Percentiles rank a stretch among this genome's conserved stretches.
These are phyloP conservation scores for Peronospora destructor DNA, from an alignment of 352 stramenopile species.

Conservation along the genomic window DNA sequence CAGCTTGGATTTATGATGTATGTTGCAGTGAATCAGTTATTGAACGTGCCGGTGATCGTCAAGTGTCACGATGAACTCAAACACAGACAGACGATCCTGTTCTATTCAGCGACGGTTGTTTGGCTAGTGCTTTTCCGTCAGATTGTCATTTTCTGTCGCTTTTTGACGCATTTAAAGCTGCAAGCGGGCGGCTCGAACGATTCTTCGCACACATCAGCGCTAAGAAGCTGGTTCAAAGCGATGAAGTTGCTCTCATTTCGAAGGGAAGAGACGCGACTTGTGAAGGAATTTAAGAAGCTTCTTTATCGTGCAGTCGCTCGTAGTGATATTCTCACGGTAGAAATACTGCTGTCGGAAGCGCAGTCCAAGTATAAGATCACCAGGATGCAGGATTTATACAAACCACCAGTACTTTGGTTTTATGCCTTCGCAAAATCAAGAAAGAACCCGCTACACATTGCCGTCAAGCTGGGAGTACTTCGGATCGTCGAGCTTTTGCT, in stretches of 20 bases:
- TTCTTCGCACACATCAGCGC: constrained; percentile 50
- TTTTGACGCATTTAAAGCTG: constrained; percentile 68
- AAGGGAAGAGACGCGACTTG: constrained; percentile 24
- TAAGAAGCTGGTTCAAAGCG: constrained; percentile 39
- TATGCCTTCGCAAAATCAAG: constrained; percentile 54
- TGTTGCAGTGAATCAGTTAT: constrained; percentile 36
- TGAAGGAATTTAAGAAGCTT: constrained; percentile 51
- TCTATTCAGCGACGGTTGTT: constrained; percentile 52
- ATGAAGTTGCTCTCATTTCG: constrained; percentile 30
- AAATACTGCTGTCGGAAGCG: constrained; percentile 35
- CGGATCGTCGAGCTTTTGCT: constrained; percentile 58
- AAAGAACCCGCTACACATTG: constrained; percentile 76
- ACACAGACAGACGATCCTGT: constrained; percentile 36
- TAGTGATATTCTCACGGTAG: constrained; percentile 36
- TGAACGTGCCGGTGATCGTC: constrained; percentile 42
- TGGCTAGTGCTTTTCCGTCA: constrained; percentile 56
- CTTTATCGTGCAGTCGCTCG: constrained; percentile 54
- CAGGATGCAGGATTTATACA: constrained; percentile 37
- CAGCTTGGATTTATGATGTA: constrained; percentile 59
- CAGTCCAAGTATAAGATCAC: constrained; percentile 31
- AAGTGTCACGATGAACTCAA: constrained; percentile 33
- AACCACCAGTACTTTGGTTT: constrained; percentile 47
- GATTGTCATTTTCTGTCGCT: constrained; percentile 63
- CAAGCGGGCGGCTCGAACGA: constrained; percentile 63
- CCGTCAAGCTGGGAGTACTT: constrained; percentile 46